These are phyloP conservation scores for Chloranthus sessilifolius DNA, from an alignment of 164 flowering plant species.

Conservation along the genomic window DNA sequence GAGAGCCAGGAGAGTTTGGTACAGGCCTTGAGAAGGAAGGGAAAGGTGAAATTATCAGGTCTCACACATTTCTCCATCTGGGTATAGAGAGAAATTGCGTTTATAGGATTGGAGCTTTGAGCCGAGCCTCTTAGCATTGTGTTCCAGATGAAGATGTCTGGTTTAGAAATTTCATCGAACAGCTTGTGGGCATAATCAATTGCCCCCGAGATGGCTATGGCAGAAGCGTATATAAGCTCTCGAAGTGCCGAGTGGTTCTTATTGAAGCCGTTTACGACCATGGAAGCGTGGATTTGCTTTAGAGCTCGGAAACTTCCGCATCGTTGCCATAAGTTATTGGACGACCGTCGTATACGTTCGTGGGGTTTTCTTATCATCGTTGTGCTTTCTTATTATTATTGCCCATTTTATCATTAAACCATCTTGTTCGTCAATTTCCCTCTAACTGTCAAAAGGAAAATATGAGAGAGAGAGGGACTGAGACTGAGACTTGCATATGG, in stretches of 20 bases:
- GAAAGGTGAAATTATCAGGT: slow-evolving; percentile 62
- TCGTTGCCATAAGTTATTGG: slow-evolving; percentile 33
- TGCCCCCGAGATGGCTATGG: slow-evolving; percentile 35
- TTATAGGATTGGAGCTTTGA: slow-evolving; percentile 44
- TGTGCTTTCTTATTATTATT: too few species aligned
- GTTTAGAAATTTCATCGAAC: slow-evolving; percentile 52
- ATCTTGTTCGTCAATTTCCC: too few species aligned
- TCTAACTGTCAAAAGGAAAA: too few species aligned
- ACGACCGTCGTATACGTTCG: neutral
- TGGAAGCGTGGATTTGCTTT: slow-evolving; percentile 58
- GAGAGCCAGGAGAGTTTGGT: slow-evolving; percentile 47
- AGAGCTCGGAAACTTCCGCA: slow-evolving; percentile 37
- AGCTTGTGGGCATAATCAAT: slow-evolving; percentile 55
- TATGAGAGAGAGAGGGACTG: too few species aligned
- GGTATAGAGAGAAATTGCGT: slow-evolving; percentile 39
- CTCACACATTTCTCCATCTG: slow-evolving; percentile 42
- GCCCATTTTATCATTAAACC: too few species aligned
- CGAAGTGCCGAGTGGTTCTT: slow-evolving; percentile 41
- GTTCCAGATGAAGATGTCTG: slow-evolving; percentile 75
- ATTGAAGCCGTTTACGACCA: slow-evolving; percentile 55
- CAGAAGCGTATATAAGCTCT: slow-evolving; percentile 47
- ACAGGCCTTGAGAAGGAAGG: slow-evolving; percentile 72
- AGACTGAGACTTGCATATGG: too few species aligned
- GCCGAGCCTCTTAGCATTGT: slow-evolving; percentile 69
- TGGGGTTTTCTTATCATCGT: slow-evolving; percentile 6